Conservation (phyloP, 2,329 filamentous ascomycete species). For the Rutstroemia sydowiana region DNA sequence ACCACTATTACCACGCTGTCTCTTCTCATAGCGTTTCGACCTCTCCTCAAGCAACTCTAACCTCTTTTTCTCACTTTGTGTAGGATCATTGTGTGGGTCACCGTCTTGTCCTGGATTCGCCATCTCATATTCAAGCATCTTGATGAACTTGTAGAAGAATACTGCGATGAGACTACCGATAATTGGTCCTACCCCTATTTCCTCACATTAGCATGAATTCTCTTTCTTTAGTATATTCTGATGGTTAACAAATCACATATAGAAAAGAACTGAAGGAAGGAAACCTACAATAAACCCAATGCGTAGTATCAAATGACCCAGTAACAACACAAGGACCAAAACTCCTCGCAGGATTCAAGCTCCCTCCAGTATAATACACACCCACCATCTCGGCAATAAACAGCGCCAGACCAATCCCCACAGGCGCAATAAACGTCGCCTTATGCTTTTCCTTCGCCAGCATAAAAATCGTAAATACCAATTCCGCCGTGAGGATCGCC, state of each 20-base stretch:
- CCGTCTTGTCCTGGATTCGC: slow-evolving; percentile 31
- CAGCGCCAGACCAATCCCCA: slow-evolving; percentile 40
- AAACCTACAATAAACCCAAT: slow-evolving; percentile 39
- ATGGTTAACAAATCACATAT: too few species aligned
- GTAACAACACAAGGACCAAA: slow-evolving; percentile 42
- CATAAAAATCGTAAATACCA: slow-evolving; percentile 45
- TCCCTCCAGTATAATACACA: slow-evolving; percentile 43
- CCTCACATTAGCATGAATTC: not conserved
- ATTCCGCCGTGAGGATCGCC: slow-evolving; percentile 39
- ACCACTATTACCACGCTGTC: not conserved
- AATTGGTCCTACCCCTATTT: slow-evolving; percentile 39
- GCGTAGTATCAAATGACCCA: slow-evolving; percentile 35
- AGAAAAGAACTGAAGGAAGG: not conserved
- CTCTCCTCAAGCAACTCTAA: slow-evolving; percentile 5
- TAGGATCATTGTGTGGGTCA: slow-evolving; percentile 9
- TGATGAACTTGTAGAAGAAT: slow-evolving; percentile 42
- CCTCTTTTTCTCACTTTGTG: slow-evolving; percentile 1
- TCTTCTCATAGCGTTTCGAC: not conserved
- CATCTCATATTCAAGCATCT: slow-evolving; percentile 44
- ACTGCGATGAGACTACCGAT: slow-evolving; percentile 42
- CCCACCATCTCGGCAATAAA: slow-evolving; percentile 40
- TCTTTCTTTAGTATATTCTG: not conserved
- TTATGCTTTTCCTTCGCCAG: slow-evolving; percentile 42
- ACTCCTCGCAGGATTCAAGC: slow-evolving; percentile 40
- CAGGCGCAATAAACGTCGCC: slow-evolving; percentile 40